Conservation (phyloP, 2,329 filamentous ascomycete species). For the Beauveria medogensis region DNA sequence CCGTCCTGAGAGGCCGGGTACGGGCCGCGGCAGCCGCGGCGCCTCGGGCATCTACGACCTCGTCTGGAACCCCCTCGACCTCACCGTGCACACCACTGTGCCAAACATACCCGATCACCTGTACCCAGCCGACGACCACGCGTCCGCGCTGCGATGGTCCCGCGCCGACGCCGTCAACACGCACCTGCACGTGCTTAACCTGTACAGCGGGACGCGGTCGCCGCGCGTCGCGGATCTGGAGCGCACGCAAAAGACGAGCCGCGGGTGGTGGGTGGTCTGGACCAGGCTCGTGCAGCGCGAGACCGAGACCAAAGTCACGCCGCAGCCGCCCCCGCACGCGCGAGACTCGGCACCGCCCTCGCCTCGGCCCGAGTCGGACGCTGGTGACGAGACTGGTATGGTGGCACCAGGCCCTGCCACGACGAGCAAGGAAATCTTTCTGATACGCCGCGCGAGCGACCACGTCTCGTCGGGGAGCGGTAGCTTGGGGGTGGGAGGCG, state of each 20-base stretch:
- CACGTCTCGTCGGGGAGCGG: conserved; percentile 29
- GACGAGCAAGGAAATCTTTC: conserved; percentile 51
- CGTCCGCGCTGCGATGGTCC: conserved; percentile 38
- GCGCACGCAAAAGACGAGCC: conserved; percentile 56
- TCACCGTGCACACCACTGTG: conserved; percentile 55
- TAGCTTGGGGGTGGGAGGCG: conserved; percentile 30
- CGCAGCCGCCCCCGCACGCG: conserved; percentile 12
- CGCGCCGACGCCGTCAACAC: conserved; percentile 57
- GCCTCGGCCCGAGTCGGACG: neutral
- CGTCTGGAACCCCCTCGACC: conserved; percentile 49
- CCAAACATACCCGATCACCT: conserved; percentile 53
- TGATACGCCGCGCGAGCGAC: conserved; percentile 53
- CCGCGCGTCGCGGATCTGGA: conserved; percentile 41
- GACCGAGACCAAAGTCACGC: neutral
- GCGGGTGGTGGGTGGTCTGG: conserved; percentile 66
- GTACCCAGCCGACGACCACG: conserved; percentile 15
- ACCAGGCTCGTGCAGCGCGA: conserved; percentile 39
- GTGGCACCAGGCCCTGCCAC: conserved; percentile 12
- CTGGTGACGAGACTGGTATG: conserved; percentile 6
- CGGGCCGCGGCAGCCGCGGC: conserved; percentile 21
- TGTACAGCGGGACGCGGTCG: conserved; percentile 37
- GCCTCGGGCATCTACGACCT: conserved; percentile 49
- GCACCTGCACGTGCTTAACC: conserved; percentile 54
- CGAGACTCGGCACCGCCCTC: neutral
- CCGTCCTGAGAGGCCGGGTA: conserved; percentile 41